Evolutionary conservation across 768 basidiomycete genomes (phyloP).

Genomic region (Chalciporus sphaerocephalus): DNA sequence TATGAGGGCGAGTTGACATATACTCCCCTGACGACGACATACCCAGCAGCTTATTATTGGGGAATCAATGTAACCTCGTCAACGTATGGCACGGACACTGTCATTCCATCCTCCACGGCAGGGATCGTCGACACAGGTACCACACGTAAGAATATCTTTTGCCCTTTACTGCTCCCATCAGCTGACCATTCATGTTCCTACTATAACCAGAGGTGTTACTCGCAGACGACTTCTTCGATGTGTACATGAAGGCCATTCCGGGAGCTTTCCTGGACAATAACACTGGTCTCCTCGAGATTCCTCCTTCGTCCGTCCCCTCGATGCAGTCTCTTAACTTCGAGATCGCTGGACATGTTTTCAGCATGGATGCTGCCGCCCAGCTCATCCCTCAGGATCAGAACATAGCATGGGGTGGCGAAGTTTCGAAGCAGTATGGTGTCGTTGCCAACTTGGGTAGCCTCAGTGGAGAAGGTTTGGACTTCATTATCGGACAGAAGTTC

Average conservation of each 20-base stretch:
- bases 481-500: slow-evolving; percentile 16
- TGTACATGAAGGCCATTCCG: slow-evolving; percentile 16
- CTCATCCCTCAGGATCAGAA: slow-evolving; percentile 11
- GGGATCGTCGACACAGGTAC: slow-evolving; percentile 31
- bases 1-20: slow-evolving; percentile 23
- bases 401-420: slow-evolving; percentile 4
- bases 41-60: slow-evolving; percentile 25
- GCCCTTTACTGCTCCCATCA: background rate
- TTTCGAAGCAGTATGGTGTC: slow-evolving; percentile 10
- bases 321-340: slow-evolving; percentile 14
- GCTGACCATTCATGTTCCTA: background rate
- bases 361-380: slow-evolving; percentile 15
- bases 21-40: slow-evolving; percentile 24
- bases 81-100: slow-evolving; percentile 10
- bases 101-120: slow-evolving; percentile 21
- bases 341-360: slow-evolving; percentile 4
- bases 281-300: slow-evolving; percentile 14
- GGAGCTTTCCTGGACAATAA: slow-evolving; percentile 2
- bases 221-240: slow-evolving; percentile 17
- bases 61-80: slow-evolving; percentile 25
- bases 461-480: slow-evolving; percentile 11
- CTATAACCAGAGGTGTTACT: slow-evolving; percentile 17
- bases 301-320: slow-evolving; percentile 3
- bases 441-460: background rate
- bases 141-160: slow-evolving; percentile 11